These are phyloP conservation scores for Lachnellula cervina DNA, from an alignment of 2,329 filamentous ascomycete genomes.

Conservation along the genomic window DNA sequence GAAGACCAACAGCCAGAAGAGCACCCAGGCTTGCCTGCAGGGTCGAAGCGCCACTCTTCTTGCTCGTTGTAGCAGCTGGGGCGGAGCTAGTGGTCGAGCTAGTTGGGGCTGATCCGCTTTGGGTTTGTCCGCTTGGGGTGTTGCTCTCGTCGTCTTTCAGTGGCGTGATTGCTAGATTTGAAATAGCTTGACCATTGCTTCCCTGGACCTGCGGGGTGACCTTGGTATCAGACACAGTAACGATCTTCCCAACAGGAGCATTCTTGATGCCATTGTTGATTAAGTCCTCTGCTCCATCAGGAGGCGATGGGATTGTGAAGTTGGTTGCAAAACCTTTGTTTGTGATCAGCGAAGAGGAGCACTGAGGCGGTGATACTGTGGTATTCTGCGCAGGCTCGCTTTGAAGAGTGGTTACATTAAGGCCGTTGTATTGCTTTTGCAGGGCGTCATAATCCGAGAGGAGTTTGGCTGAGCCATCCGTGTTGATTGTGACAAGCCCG, in stretches of 20 bases:
- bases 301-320: slow-evolving; percentile 70
- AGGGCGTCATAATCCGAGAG: slow-evolving; percentile 68
- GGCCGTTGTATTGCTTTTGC: slow-evolving; percentile 65
- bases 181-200: slow-evolving; percentile 52
- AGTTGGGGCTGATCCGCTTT: neutral
- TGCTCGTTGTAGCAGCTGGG: slow-evolving; percentile 20
- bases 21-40: slow-evolving; percentile 11
- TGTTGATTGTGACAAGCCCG: slow-evolving; percentile 59
- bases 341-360: slow-evolving; percentile 62
- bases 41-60: slow-evolving; percentile 19
- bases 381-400: slow-evolving; percentile 53
- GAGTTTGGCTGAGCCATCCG: slow-evolving; percentile 53
- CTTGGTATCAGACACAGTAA: slow-evolving; percentile 48
- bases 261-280: slow-evolving; percentile 71
- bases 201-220: slow-evolving; percentile 55
- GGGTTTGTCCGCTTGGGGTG: slow-evolving; percentile 35
- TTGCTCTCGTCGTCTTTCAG: slow-evolving; percentile 50
- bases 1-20: slow-evolving; percentile 12
- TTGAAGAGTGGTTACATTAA: slow-evolving; percentile 67
- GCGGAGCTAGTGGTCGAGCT: slow-evolving; percentile 11
- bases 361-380: slow-evolving; percentile 54
- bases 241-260: slow-evolving; percentile 60
- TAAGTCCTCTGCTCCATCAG: slow-evolving; percentile 62
- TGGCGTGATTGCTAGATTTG: slow-evolving; percentile 55
- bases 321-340: slow-evolving; percentile 65